Conservation (phyloP, 2,329 filamentous ascomycete species). For the Sporothrix globosa region DNA sequence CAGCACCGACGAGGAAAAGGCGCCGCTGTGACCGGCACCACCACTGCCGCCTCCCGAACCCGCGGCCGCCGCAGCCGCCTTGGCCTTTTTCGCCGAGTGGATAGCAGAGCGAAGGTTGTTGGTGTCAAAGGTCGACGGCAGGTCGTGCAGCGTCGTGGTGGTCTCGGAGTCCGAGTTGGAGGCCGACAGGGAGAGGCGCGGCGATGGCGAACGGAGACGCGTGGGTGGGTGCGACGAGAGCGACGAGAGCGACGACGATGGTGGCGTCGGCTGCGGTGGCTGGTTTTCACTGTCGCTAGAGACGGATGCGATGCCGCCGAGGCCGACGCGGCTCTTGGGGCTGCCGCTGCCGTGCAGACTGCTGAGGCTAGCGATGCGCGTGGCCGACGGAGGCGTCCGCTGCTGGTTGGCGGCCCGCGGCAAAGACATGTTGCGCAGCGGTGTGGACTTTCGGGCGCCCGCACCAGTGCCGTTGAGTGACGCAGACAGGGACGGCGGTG, state of each 20-base stretch:
- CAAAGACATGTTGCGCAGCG: constrained; percentile 56
- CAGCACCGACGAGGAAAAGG: constrained; percentile 41
- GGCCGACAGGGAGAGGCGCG: constrained; percentile 38
- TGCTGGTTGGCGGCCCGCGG: constrained; percentile 53
- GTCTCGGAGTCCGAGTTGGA: constrained; percentile 35
- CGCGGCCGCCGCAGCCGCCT: constrained; percentile 33
- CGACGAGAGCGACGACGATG: constrained; percentile 35
- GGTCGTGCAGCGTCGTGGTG: constrained; percentile 12
- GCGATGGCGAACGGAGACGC: constrained; percentile 31
- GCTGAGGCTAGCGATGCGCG: constrained; percentile 38
- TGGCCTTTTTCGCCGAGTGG: constrained; percentile 54
- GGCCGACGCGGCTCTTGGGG: constrained; percentile 39
- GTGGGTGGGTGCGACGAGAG: constrained; percentile 30
- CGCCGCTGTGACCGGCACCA: constrained; percentile 50
- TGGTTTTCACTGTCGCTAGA: constrained; percentile 54
- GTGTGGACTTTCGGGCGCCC: constrained; percentile 41
- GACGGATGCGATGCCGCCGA: background rate
- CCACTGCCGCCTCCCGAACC: constrained; percentile 37
- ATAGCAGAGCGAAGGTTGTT: constrained; percentile 60
- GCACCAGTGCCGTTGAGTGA: background rate
- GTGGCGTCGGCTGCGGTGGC: constrained; percentile 40
- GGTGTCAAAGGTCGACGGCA: constrained; percentile 53
- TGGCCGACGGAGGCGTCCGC: constrained; percentile 51
- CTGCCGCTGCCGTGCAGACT: constrained; percentile 36
- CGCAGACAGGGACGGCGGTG: background rate